Base-by-base conservation (phyloP, 129 eudicot species). In the Erigeron canadensis region DNA sequence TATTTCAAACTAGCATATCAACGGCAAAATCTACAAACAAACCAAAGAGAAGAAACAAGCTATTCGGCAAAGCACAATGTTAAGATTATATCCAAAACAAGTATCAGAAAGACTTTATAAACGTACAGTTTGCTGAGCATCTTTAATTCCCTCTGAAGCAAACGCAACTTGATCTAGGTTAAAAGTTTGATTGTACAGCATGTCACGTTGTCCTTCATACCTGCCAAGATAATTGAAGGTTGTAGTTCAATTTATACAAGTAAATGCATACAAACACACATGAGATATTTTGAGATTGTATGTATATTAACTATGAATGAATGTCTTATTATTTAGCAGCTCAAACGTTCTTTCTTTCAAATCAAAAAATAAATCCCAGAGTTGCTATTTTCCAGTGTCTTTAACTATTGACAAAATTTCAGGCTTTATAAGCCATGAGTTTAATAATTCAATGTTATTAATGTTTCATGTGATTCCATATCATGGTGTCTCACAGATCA, bases 161-260 rank as follows among this genome's bases (percentile, higher is more conserved):
- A 94, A 94, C 37, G 98, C 82, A 75, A 87, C 98, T 84, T 94
- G 98, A 69, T 94, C 98, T 19, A 94, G 85, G 78, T 94, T 94
- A 63, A 87, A 94, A 1, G 98, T 94, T 81, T 94, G 98, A 76
- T 89, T 94, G 86, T 89, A 89, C 8, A 94, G 89, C 98, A 94
- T 94, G 81, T 94, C 98, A 48, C 98, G 95, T 41, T 94, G 98
- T 65, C 96, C 97, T 82, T 94, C 98, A 65, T 94, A 94, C 98
- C 98, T 94, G 74, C 18, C 72, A 70, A 77, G 10, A 77, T 17
- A 55, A 50, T 43, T 46, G 48, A 15, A 66, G 28, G 58, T 75
- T 48, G 81, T 43, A 39, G 42, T 22, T 54, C 28, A n/a, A 41
- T 47, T 44, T 4, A 77, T 9, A 58, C 39, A 58, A 57, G 53